Evolutionary conservation across 345 rosid species (phyloP).

Genomic region (Citrus cavaleriei): DNA sequence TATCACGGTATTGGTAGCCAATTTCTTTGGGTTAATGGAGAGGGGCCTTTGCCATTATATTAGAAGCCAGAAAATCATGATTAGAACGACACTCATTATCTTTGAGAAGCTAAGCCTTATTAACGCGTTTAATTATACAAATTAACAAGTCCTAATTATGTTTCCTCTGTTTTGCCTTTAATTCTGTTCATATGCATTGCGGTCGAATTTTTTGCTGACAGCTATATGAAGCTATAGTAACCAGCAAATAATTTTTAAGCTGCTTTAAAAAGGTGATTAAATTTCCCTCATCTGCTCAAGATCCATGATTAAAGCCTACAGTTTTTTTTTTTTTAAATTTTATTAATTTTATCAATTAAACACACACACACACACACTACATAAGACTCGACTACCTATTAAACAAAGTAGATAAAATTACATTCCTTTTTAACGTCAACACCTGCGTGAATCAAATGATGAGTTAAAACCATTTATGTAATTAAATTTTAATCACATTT

Average conservation of each 20-base stretch:
- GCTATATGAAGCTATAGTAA: neutral
- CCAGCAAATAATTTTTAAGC: neutral
- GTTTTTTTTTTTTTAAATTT: too few species aligned
- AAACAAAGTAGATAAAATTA: too few species aligned
- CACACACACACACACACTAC: too few species aligned
- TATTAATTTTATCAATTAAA: too few species aligned
- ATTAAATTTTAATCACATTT: too few species aligned
- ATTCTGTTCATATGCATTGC: neutral
- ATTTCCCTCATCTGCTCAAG: neutral
- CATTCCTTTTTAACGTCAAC: too few species aligned
- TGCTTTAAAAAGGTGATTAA: neutral
- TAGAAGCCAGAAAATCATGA: conserved; percentile 3
- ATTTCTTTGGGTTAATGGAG: conserved; percentile 9
- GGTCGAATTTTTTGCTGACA: neutral
- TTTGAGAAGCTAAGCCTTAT: neutral
- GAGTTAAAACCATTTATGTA: too few species aligned
- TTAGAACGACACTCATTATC: neutral
- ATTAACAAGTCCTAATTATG: neutral
- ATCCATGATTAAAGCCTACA: neutral
- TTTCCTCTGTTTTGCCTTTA: neutral
- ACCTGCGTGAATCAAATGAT: too few species aligned
- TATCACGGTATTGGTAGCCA: neutral
- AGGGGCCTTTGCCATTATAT: neutral
- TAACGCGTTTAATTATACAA: neutral
- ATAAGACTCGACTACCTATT: too few species aligned